Conservation (phyloP, 495 filamentous ascomycete genomes). For the Saxophila tyrrhenica region DNA sequence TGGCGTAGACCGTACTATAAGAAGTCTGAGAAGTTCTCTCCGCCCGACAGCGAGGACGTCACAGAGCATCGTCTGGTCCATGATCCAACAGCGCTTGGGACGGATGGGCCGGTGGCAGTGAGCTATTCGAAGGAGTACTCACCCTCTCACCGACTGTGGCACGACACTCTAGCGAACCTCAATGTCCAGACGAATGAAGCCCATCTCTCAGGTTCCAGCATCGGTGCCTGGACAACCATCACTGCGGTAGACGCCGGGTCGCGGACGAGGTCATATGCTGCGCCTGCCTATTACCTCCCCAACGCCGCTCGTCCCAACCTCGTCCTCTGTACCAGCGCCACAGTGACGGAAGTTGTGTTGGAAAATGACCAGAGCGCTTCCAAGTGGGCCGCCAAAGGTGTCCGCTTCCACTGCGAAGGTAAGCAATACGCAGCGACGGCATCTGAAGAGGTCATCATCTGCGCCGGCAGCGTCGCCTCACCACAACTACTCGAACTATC, state of each 20-base stretch:
- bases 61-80: not conserved
- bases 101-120: not conserved
- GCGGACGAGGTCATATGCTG: not conserved
- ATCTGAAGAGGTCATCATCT: constrained; percentile 46
- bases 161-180: not conserved
- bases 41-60: not conserved
- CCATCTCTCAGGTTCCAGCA: not conserved
- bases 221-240: not conserved
- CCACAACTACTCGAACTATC: constrained; percentile 54
- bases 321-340: not conserved
- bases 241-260: not conserved
- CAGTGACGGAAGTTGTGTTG: not conserved
- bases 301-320: not conserved
- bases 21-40: not conserved
- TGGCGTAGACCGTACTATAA: not conserved
- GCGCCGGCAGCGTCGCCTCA: constrained; percentile 49
- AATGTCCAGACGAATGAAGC: not conserved
- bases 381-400: not conserved
- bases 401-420: not conserved
- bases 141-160: not conserved
- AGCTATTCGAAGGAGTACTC: not conserved
- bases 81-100: not conserved
- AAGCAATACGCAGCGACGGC: not conserved
- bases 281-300: not conserved
- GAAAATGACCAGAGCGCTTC: too few species aligned